Evolutionary conservation across 2,329 filamentous ascomycete genomes (phyloP).

Genomic region (Exophiala dermatitidis): DNA sequence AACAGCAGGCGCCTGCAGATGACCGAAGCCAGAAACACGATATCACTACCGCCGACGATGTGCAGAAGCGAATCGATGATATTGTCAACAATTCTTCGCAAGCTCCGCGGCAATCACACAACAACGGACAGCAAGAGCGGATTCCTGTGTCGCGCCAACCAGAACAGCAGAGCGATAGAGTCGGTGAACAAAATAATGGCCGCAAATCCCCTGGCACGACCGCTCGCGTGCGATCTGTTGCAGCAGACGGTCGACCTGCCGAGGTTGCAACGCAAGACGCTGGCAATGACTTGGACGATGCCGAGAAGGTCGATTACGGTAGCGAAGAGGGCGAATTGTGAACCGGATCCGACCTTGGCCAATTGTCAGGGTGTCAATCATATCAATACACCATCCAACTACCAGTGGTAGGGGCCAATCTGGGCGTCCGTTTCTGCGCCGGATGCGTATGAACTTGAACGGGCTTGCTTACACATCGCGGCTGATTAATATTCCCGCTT

Average conservation of each 20-base stretch:
- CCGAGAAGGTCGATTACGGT: conserved; percentile 32
- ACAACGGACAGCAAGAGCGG: conserved; percentile 19
- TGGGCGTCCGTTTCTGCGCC: too few species aligned
- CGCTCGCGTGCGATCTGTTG: neutral
- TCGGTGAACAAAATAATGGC: conserved; percentile 6
- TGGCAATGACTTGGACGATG: conserved; percentile 19
- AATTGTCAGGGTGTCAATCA: too few species aligned
- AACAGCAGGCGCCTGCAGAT: neutral
- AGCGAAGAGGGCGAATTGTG: conserved; percentile 41
- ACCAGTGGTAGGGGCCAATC: too few species aligned
- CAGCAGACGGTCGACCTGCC: conserved; percentile 8
- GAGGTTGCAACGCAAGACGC: conserved; percentile 1
- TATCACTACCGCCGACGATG: conserved; percentile 25
- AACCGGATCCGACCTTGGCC: neutral
- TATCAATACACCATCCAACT: too few species aligned
- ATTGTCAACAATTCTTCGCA: conserved; percentile 27
- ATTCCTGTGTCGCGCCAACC: conserved; percentile 11
- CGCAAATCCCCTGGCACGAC: conserved; percentile 2
- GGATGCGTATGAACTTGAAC: too few species aligned
- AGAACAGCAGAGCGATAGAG: conserved; percentile 10
- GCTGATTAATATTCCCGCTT: too few species aligned
- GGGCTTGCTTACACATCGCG: too few species aligned
- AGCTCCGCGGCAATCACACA: neutral
- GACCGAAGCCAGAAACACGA: too few species aligned
- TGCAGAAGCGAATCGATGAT: conserved; percentile 35